Base-by-base conservation (phyloP, 306 rosid genomes). In the Castanospermum australe region DNA sequence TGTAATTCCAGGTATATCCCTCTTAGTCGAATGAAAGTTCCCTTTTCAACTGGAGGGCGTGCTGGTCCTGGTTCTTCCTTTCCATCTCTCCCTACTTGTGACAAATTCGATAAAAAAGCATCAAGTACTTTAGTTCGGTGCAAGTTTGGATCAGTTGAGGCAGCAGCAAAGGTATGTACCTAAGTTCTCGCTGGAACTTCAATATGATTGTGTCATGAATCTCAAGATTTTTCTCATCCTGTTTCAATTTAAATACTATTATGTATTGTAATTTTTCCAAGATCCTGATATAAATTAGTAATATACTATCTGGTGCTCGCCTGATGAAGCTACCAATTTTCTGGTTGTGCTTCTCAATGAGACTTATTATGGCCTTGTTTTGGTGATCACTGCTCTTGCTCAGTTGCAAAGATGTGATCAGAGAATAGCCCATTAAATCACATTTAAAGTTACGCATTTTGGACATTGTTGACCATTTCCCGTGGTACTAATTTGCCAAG, bases 121-220 rank as follows among this genome's bases (percentile, higher is more conserved):
- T 87, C 84, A 5, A 89, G 91, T 80, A 89, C 96, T 35, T 84
- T 95, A 65, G 48, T 96, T 32, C 90, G 80, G 42, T 87, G 89
- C 88, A 93, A 93, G 81, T 81, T 87, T 63, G 99, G 97, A 66
- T 72, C 91, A 24, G 79, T 88, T 77, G 96, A 91, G 82, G 96
- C 93, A 57, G 99, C 92, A 52, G 98, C 94, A 15, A 96, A 96
- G 97, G 99, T 93, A 81, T 48, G 67, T 54, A 12, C 64, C 62
- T 38, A 30, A 13, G 18, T 24, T 78, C 33, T 68, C 42, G 48
- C 25, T 71, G 36, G 50, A 20, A 71, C 20, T 52, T 18, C 35
- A 71, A 25, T 51, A 20, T n/a, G 11, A n/a, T 28, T 50, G 11
- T 15, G 11, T 48, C 18, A 45, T n/a, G 14, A 7, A 1, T 48